Percentiles rank a stretch among this genome's conserved stretches.
phyloP scores from a whole-genome alignment of 805 yeast genomes.

The Metschnikowia gelsemii region DNA sequence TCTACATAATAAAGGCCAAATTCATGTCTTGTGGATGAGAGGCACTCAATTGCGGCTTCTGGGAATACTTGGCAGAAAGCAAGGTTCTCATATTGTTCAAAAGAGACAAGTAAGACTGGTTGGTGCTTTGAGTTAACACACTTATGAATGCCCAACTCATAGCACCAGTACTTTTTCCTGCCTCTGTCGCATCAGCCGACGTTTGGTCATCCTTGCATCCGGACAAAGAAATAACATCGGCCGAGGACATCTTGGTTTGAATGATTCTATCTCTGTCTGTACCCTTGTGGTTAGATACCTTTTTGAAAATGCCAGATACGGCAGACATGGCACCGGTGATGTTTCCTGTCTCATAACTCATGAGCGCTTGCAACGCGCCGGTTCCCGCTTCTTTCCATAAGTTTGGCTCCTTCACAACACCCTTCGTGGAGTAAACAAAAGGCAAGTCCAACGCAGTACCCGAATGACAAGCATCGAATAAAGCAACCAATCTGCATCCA shows the following conservation, averaged over 20 bases:
- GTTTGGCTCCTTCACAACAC: constrained; percentile 78
- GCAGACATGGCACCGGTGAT: constrained; percentile 40
- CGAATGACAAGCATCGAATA: constrained; percentile 84
- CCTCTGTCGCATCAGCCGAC: constrained; percentile 71
- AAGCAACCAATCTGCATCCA: constrained; percentile 75
- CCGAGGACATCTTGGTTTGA: constrained; percentile 64
- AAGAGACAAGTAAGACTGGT: constrained; percentile 66
- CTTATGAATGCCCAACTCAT: constrained; percentile 76
- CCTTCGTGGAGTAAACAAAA: constrained; percentile 76
- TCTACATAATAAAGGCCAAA: constrained; percentile 30
- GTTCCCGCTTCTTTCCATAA: constrained; percentile 71
- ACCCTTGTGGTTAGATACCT: constrained; percentile 24
- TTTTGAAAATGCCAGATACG: constrained; percentile 34
- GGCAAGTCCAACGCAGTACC: constrained; percentile 83
- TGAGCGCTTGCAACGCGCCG: constrained; percentile 47
- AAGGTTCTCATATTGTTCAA: constrained; percentile 68
- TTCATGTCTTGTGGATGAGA: constrained; percentile 77
- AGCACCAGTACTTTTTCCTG: constrained; percentile 76
- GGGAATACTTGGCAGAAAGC: constrained; percentile 64
- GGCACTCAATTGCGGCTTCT: constrained; percentile 78
- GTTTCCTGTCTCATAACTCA: constrained; percentile 30
- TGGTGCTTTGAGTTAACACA: constrained; percentile 59
- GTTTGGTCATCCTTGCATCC: constrained; percentile 88
- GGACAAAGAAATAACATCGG: constrained; percentile 72
- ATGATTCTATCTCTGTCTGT: constrained; percentile 31